Percentiles rank a stretch among this genome's conserved stretches.
Conservation (phyloP, 345 rosid genomes). For the Brassica cretica region DNA sequence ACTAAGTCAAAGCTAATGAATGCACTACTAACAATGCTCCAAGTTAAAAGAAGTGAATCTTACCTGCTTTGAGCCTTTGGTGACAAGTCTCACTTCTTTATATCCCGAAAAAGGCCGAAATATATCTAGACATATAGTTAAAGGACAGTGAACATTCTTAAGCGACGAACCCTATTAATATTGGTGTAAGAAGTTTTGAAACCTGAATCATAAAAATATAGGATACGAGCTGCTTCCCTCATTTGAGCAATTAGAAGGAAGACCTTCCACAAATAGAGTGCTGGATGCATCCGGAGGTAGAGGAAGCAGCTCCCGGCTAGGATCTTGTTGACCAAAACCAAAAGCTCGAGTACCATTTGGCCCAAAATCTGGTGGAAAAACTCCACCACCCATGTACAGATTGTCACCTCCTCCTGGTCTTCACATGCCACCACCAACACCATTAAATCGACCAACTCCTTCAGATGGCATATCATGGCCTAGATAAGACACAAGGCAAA, state of each 20-base stretch:
- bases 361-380: conserved; percentile 44
- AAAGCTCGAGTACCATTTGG: conserved; percentile 48
- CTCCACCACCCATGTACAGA: conserved; percentile 45
- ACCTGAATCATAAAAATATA: conserved; percentile 15
- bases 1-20: conserved; percentile 6
- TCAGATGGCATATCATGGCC: conserved; percentile 54
- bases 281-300: conserved; percentile 74
- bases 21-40: not conserved
- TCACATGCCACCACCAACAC: conserved; percentile 43
- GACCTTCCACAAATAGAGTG: conserved; percentile 80
- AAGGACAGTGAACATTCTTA: conserved; percentile 31
- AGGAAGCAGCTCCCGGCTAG: conserved; percentile 46
- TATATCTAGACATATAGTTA: conserved; percentile 58
- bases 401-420: conserved; percentile 40
- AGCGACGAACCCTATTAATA: not conserved
- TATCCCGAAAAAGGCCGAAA: conserved; percentile 86
- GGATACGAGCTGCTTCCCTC: conserved; percentile 95
- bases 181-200: not conserved
- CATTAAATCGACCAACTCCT: conserved; percentile 49
- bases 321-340: conserved; percentile 47
- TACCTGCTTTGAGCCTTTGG: conserved; percentile 71
- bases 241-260: conserved; percentile 66
- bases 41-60: conserved; percentile 22
- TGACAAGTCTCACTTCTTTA: conserved; percentile 79
- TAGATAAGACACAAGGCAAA: conserved; percentile 18